These are phyloP conservation scores for Leishmania major DNA, from an alignment of 208 protist species.

Conservation along the genomic window DNA sequence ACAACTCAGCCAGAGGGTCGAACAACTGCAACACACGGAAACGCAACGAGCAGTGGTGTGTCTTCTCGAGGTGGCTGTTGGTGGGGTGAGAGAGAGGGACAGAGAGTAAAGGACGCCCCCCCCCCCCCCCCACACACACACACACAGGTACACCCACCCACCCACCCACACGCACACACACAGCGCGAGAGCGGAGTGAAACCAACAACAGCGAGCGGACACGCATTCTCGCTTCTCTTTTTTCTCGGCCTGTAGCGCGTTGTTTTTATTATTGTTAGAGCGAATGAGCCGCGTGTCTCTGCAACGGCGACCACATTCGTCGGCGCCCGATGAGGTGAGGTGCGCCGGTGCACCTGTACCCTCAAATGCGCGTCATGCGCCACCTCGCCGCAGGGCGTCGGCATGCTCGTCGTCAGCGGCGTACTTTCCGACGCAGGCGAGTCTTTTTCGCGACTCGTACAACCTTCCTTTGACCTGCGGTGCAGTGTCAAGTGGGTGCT, in stretches of 20 bases:
- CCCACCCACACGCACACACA: not conserved
- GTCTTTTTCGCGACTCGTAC: slow-evolving; percentile 12
- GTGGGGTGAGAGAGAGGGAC: not conserved
- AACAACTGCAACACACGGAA: not conserved
- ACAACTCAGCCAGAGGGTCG: not conserved
- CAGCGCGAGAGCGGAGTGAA: not conserved
- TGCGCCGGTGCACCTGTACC: not conserved
- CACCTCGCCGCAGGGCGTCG: not conserved
- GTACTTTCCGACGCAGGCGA: not conserved
- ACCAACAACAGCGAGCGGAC: not conserved
- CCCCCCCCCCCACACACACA: not conserved
- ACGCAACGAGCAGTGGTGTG: not conserved
- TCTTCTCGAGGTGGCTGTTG: not conserved
- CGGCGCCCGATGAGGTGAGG: not conserved
- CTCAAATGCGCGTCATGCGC: not conserved
- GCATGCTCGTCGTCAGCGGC: not conserved
- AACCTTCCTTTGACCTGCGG: not conserved
- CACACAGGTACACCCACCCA: not conserved
- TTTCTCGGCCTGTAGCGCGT: not conserved
- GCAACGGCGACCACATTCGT: slow-evolving; percentile 1
- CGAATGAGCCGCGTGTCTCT: not conserved
- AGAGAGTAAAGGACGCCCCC: not conserved
- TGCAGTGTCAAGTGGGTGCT: not conserved
- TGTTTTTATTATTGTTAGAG: not conserved
- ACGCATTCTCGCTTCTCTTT: not conserved